A percentile compares a stretch with the other conserved stretches of the same genome.
phyloP scores from a whole-genome alignment of 768 basidiomycete species.

The Psilocybe cyanescens region DNA sequence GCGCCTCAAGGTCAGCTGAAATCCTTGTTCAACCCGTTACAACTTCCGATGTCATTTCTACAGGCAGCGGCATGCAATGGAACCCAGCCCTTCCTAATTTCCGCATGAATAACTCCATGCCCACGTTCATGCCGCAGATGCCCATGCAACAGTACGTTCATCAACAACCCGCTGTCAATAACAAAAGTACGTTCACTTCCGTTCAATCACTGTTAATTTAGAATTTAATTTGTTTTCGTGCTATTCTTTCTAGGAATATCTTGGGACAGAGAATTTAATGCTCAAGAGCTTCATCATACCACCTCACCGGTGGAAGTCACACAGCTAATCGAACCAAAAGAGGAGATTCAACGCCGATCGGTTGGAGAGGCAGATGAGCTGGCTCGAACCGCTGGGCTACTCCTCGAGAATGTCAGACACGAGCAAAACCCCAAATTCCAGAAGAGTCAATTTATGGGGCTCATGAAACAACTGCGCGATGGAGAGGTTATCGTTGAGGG shows the following conservation, averaged over 20 bases:
- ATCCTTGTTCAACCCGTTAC: neutral
- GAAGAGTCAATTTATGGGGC: slow-evolving; percentile 80
- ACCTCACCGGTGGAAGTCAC: slow-evolving; percentile 19
- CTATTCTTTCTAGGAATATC: slow-evolving; percentile 36
- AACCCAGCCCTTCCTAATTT: slow-evolving; percentile 38
- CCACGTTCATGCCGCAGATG: slow-evolving; percentile 33
- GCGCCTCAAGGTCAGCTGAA: slow-evolving; percentile 21
- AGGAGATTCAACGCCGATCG: slow-evolving; percentile 19
- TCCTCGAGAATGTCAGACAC: slow-evolving; percentile 75
- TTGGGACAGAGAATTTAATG: slow-evolving; percentile 71
- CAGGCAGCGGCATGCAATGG: slow-evolving; percentile 46
- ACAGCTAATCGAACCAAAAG: slow-evolving; percentile 27
- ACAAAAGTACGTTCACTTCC: slow-evolving; percentile 44
- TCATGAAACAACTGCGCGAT: slow-evolving; percentile 88
- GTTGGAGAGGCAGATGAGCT: slow-evolving; percentile 65
- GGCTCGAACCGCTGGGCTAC: slow-evolving; percentile 76
- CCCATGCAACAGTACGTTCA: slow-evolving; percentile 28
- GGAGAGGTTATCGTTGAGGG: slow-evolving; percentile 78
- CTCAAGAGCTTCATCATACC: slow-evolving; percentile 50
- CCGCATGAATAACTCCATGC: slow-evolving; percentile 40
- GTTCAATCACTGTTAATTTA: neutral
- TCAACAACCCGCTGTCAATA: slow-evolving; percentile 31
- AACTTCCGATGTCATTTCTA: neutral
- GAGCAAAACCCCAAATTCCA: slow-evolving; percentile 86
- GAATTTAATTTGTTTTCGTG: neutral